Conservation (phyloP, 768 basidiomycete genomes). For the Hebeloma cylindrosporum region DNA sequence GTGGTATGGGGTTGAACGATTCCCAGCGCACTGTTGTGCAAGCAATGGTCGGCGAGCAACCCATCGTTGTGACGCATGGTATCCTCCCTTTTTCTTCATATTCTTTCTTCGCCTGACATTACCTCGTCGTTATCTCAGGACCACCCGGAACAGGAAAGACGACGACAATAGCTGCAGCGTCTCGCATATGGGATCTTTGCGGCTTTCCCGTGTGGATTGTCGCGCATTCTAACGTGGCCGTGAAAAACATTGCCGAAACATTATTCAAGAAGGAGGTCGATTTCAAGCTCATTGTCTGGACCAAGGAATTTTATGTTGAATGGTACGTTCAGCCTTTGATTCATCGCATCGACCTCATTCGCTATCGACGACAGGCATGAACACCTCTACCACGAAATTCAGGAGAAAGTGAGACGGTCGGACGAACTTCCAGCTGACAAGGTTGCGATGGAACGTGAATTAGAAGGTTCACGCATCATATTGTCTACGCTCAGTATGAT, state of each 20-base stretch:
- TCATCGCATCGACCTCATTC: neutral
- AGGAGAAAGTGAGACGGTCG: slow-evolving; percentile 37
- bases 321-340: slow-evolving; percentile 29
- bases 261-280: slow-evolving; percentile 34
- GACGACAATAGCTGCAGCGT: slow-evolving; percentile 46
- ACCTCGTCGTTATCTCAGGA: slow-evolving; percentile 25
- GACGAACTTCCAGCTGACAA: slow-evolving; percentile 37
- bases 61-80: slow-evolving; percentile 43
- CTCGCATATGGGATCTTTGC: slow-evolving; percentile 33
- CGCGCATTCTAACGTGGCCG: slow-evolving; percentile 51
- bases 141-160: slow-evolving; percentile 58
- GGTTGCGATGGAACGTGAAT: slow-evolving; percentile 21
- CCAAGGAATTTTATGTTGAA: slow-evolving; percentile 47
- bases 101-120: neutral
- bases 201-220: slow-evolving; percentile 37
- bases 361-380: too few relatives aligned
- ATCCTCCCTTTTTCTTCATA: neutral
- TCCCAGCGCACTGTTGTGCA: slow-evolving; percentile 39
- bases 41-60: slow-evolving; percentile 33
- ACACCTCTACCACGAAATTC: slow-evolving; percentile 40
- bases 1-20: slow-evolving; percentile 28
- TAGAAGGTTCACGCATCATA: slow-evolving; percentile 35
- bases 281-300: slow-evolving; percentile 46
- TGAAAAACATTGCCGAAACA: slow-evolving; percentile 50
- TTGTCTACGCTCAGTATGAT: slow-evolving; percentile 53